Evolutionary conservation across 306 rosid species (phyloP).

Genomic region (Purshia tridentata): DNA sequence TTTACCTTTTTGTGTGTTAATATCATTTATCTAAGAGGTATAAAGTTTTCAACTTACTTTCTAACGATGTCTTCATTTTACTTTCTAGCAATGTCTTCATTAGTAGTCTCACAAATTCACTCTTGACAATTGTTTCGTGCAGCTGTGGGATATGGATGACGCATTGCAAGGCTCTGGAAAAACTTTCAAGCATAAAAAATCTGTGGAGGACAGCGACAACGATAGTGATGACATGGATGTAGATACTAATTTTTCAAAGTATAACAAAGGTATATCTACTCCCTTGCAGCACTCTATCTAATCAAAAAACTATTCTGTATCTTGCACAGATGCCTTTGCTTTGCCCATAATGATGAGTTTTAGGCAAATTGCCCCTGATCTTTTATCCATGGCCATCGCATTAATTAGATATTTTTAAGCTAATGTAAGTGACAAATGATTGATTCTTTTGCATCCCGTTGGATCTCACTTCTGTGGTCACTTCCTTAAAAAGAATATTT

Average conservation of each 20-base stretch:
- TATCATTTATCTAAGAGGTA: background rate
- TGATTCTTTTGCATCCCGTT: too few relatives aligned
- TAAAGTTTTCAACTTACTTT: background rate
- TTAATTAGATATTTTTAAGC: too few relatives aligned
- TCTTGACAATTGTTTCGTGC: conserved; percentile 18
- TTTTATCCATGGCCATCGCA: background rate
- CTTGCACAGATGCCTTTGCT: background rate
- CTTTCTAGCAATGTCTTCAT: background rate
- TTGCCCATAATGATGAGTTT: background rate
- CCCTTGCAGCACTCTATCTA: background rate
- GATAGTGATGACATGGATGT: conserved; percentile 62
- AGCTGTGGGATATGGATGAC: conserved; percentile 81
- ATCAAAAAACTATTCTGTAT: background rate
- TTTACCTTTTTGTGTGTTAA: background rate
- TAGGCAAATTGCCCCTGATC: background rate
- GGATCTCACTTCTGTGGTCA: too few relatives aligned
- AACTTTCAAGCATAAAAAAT: conserved; percentile 32
- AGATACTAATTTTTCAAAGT: conserved; percentile 38
- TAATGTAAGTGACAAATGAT: background rate
- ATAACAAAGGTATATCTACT: conserved; percentile 39
- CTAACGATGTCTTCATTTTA: background rate
- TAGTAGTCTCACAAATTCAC: background rate
- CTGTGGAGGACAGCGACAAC: conserved; percentile 31
- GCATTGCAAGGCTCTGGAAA: conserved; percentile 47
- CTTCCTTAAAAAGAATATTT: too few relatives aligned